phyloP scores from a whole-genome alignment of 768 basidiomycete genomes.

The Serendipita vermifera region DNA sequence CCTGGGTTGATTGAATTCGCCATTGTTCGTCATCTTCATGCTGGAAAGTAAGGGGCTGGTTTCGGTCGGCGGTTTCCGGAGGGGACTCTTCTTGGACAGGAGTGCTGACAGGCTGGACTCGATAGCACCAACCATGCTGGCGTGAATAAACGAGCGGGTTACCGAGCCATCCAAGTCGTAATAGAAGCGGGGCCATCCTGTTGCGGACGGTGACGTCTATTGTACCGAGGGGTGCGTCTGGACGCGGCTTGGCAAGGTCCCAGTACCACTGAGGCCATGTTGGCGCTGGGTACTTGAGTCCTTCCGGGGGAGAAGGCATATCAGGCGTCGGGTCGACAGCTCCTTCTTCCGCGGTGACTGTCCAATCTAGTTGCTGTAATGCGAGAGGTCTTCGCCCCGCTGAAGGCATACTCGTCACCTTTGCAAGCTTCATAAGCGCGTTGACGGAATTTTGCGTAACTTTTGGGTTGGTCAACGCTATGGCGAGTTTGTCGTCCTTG shows the following conservation, averaged over 20 bases:
- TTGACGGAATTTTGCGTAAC: constrained; percentile 25
- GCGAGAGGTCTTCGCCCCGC: constrained; percentile 28
- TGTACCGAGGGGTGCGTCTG: constrained; percentile 49
- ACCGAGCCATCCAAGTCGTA: constrained; percentile 77
- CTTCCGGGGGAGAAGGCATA: neutral
- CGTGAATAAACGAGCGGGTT: constrained; percentile 77
- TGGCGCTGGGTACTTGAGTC: neutral
- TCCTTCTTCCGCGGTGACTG: constrained; percentile 18
- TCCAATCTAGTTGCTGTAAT: constrained; percentile 61
- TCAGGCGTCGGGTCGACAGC: neutral
- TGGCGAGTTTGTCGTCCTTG: constrained; percentile 32
- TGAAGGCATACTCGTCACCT: constrained; percentile 19
- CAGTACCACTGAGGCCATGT: constrained; percentile 97
- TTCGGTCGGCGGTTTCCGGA: neutral
- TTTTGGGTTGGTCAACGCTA: constrained; percentile 34
- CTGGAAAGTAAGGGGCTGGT: constrained; percentile 33
- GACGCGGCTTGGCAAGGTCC: constrained; percentile 70
- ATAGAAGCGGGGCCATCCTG: constrained; percentile 68
- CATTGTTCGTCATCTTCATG: constrained; percentile 50
- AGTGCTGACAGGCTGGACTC: constrained; percentile 36
- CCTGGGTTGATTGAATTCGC: constrained; percentile 31
- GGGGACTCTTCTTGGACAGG: constrained; percentile 9
- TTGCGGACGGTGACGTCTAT: constrained; percentile 79
- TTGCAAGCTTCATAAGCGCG: constrained; percentile 32
- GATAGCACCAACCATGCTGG: constrained; percentile 85